phyloP scores from a whole-genome alignment of 2,329 filamentous ascomycete genomes.

The Penicillium sp. region DNA sequence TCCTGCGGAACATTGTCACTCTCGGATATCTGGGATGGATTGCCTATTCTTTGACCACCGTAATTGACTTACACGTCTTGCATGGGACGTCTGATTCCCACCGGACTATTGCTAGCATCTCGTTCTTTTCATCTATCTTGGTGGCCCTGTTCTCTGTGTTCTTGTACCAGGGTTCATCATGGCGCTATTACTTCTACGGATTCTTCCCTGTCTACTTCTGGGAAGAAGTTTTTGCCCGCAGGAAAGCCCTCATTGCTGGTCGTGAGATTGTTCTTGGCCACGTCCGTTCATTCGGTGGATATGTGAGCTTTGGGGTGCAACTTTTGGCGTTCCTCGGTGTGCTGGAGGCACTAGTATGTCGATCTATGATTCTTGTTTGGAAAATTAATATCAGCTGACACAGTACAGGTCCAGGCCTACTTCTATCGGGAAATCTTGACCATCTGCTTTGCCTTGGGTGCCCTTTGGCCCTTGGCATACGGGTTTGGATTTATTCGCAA shows the following conservation, averaged over 20 bases:
- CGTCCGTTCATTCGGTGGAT: constrained; percentile 60
- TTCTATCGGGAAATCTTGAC: constrained; percentile 88
- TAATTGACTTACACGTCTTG: constrained; percentile 84
- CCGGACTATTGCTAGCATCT: constrained; percentile 59
- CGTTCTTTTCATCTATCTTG: constrained; percentile 75
- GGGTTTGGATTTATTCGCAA: constrained; percentile 69
- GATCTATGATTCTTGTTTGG: background rate
- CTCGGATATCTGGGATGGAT: constrained; percentile 95
- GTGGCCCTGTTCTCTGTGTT: constrained; percentile 76
- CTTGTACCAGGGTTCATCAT: constrained; percentile 73
- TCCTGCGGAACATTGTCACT: constrained; percentile 84
- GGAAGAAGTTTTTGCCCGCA: constrained; percentile 86
- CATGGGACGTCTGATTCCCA: constrained; percentile 66
- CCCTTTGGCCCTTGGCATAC: constrained; percentile 75
- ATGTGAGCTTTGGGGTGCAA: constrained; percentile 64
- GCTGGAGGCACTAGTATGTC: constrained; percentile 72
- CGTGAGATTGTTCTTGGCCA: constrained; percentile 68
- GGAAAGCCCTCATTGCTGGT: constrained; percentile 68
- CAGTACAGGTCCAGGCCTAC: constrained; percentile 76
- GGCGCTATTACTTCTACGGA: constrained; percentile 86
- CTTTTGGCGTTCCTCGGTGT: constrained; percentile 68
- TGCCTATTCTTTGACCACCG: constrained; percentile 82
- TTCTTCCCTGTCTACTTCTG: constrained; percentile 94
- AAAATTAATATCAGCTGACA: background rate
- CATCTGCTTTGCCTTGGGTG: constrained; percentile 70